Base-by-base conservation (phyloP, 768 basidiomycete genomes). In the Boletus rubroflammeus region DNA sequence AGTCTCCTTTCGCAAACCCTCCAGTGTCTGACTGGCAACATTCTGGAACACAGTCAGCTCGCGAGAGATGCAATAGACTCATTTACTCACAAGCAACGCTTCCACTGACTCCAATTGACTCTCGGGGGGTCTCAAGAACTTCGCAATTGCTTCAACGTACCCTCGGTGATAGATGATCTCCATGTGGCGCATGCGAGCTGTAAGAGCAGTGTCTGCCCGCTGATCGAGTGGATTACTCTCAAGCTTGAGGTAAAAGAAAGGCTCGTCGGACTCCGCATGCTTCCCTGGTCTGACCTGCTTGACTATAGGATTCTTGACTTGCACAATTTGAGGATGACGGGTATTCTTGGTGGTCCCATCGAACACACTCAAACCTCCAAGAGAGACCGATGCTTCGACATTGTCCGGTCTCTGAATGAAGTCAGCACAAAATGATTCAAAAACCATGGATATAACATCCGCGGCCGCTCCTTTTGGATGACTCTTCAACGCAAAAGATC, bases 101-200 rank as follows among this genome's bases (percentile, higher is more conserved):
- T 90, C 89, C 47, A 99, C 92, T 2, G 94, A 96, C 71, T 98
- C 94, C 51, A 99, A 71, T 67, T 98, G 95, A 69, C 89, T 96
- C 40, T 86, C 86, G 2, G 97, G 96, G 2, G 94, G 96, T 66
- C 86, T 90, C 74, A 99, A 87, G 74, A 98, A 99, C 57, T 78
- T 81, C 63, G 88, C 87, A 21, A 98, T 82, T 3, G 90, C 90
- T 74, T 98, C 97, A 28, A 98, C 80, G 67, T 96, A 98, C 25
- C 91, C 93, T 64, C 78, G 83, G 67, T 98, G 93, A 67, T 99
- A 99, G 39, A 99, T 90, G 58, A 99, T 88, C 72, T 98, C 96
- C 85, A 96, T 89, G 63, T 96, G 89, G 11, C 91, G 83, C 90
- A 98, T 89, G 53, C 85, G 86, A 44, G 95, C 81, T 13, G 88